These are phyloP conservation scores for Scheffersomyces lignicola DNA, from an alignment of 1,139 yeast species.

Conservation along the genomic window DNA sequence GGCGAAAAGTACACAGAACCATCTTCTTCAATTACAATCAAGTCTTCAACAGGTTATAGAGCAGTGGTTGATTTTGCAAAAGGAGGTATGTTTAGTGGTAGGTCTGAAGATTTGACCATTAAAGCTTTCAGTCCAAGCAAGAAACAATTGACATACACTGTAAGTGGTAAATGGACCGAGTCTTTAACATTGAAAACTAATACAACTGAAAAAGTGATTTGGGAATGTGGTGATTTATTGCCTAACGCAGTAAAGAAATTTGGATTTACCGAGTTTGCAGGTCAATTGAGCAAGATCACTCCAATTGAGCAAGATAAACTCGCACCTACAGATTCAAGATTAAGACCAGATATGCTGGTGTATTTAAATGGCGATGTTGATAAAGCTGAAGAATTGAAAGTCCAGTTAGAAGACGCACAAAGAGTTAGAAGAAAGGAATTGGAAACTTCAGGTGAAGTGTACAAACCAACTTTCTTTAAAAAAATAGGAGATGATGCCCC, in stretches of 20 bases:
- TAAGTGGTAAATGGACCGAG: constrained; percentile 79
- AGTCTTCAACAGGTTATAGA: constrained; percentile 64
- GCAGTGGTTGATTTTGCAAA: constrained; percentile 74
- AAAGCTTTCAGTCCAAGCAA: constrained; percentile 46
- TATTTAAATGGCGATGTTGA: constrained; percentile 72
- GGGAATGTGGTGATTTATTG: constrained; percentile 71
- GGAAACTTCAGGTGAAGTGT: constrained; percentile 44
- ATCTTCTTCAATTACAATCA: constrained; percentile 62
- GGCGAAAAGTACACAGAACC: constrained; percentile 98
- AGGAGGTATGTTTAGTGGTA: constrained; percentile 78
- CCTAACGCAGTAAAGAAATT: constrained; percentile 60
- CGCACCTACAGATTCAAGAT: constrained; percentile 87
- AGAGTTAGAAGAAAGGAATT: constrained; percentile 68
- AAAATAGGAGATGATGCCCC: constrained; percentile 41
- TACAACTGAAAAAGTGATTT: constrained; percentile 49
- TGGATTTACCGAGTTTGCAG: constrained; percentile 85
- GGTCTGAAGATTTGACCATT: constrained; percentile 76
- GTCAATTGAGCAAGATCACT: constrained; percentile 78
- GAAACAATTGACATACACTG: constrained; percentile 40
- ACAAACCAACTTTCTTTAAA: constrained; percentile 66
- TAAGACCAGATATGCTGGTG: constrained; percentile 78
- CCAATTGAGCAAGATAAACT: constrained; percentile 59
- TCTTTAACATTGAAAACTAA: constrained; percentile 45
- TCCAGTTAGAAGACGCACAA: constrained; percentile 74
- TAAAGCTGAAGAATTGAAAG: constrained; percentile 68